These are phyloP conservation scores for Boeremia lycopersici DNA, from an alignment of 2,329 filamentous ascomycete genomes.

Conservation along the genomic window DNA sequence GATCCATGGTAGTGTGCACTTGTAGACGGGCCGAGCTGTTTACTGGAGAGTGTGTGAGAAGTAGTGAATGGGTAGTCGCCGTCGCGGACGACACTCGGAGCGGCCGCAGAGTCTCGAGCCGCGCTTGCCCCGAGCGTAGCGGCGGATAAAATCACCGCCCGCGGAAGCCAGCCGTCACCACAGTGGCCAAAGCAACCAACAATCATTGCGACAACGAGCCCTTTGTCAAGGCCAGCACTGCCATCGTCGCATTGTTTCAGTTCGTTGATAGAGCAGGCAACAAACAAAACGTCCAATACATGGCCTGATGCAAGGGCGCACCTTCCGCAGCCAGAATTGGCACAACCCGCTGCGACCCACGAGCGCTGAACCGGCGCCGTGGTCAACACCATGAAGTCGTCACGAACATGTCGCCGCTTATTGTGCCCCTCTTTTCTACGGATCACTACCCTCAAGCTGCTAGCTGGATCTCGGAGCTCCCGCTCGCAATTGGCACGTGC, in stretches of 20 bases:
- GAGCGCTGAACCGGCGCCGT: not conserved
- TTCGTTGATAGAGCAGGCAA: not conserved
- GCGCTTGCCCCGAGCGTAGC: not conserved
- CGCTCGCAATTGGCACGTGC: conserved; percentile 16
- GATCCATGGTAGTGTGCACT: conserved; percentile 32
- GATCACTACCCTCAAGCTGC: not conserved
- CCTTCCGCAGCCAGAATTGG: conserved; percentile 3
- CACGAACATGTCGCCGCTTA: not conserved
- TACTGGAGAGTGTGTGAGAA: not conserved
- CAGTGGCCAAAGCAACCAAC: conserved; percentile 1
- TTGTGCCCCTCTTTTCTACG: not conserved
- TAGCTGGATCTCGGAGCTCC: conserved; percentile 9
- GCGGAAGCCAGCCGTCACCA: not conserved
- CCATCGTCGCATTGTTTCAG: conserved; percentile 1
- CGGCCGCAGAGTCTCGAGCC: not conserved
- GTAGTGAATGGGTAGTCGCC: not conserved
- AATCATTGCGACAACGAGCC: not conserved
- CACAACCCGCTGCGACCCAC: conserved; percentile 6
- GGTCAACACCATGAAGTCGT: conserved; percentile 6
- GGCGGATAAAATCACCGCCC: not conserved
- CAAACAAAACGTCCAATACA: not conserved
- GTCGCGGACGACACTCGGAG: not conserved
- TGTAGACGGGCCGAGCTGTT: not conserved
- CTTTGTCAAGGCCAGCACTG: not conserved
- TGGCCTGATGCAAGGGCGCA: conserved; percentile 10